Evolutionary conservation across 148 eudicot species (phyloP).

Genomic region (Rhododendron vialii): DNA sequence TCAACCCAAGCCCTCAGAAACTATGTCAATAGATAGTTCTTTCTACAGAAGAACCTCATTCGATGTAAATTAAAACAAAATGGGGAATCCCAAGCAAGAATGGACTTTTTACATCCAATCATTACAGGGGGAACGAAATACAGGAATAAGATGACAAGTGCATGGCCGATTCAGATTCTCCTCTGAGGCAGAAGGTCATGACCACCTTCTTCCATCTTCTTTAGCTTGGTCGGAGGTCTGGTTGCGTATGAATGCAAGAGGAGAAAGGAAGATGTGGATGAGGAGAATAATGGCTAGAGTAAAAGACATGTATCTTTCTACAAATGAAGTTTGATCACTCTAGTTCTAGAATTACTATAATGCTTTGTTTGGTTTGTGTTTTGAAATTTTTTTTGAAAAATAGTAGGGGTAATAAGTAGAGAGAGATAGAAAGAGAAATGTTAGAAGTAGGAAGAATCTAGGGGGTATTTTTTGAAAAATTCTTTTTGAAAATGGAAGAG

Average conservation of each 20-base stretch:
- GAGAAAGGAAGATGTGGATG: not conserved
- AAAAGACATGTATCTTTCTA: not conserved
- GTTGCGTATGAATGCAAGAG: not conserved
- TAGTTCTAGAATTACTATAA: not conserved
- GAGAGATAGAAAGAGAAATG: no score
- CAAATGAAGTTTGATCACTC: not conserved
- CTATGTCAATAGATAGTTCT: not conserved
- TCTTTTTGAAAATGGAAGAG: no score
- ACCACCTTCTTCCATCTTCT: not conserved
- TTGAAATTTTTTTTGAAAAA: no score
- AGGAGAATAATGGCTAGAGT: not conserved
- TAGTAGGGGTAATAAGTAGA: no score
- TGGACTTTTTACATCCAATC: not conserved
- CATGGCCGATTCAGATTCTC: not conserved
- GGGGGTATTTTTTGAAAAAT: no score
- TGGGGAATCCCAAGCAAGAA: not conserved
- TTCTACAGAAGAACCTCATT: not conserved
- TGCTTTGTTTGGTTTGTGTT: no score
- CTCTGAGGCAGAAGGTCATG: not conserved
- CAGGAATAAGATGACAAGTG: not conserved
- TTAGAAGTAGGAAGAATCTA: no score
- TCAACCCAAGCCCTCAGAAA: not conserved
- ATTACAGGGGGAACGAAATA: not conserved
- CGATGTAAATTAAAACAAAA: not conserved
- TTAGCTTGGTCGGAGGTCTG: not conserved